These are phyloP conservation scores for Linnemannia schmuckeri DNA, from an alignment of 192 early-diverging fungal species.

Conservation along the genomic window DNA sequence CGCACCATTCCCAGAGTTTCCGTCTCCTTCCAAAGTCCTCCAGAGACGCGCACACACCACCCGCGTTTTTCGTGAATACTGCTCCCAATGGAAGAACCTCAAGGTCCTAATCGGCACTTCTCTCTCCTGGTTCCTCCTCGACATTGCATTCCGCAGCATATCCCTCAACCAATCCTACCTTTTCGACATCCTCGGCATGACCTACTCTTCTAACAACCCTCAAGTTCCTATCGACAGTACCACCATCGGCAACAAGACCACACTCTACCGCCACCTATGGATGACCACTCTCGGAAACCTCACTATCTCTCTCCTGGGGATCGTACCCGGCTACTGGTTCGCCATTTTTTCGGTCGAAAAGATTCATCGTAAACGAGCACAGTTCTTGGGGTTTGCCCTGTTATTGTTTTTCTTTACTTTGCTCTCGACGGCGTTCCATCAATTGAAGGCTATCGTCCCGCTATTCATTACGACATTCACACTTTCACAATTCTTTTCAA, in stretches of 20 bases:
- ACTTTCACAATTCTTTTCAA: constrained; percentile 63
- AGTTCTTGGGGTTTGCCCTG: constrained; percentile 83
- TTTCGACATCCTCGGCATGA: constrained; percentile 70
- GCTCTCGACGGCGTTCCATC: constrained; percentile 16
- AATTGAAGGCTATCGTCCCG: constrained; percentile 57
- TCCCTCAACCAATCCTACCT: constrained; percentile 74
- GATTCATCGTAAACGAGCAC: constrained; percentile 88
- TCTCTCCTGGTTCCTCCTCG: constrained; percentile 79
- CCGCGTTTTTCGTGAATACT: constrained; percentile 75
- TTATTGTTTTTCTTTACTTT: constrained; percentile 79
- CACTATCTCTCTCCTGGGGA: constrained; percentile 85
- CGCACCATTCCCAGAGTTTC: constrained; percentile 52
- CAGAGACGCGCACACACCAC: constrained; percentile 37
- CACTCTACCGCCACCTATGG: constrained; percentile 52
- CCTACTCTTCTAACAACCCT: neutral
- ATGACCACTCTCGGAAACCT: constrained; percentile 86
- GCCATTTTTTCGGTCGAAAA: constrained; percentile 86
- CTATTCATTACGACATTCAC: constrained; percentile 62
- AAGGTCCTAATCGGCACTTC: constrained; percentile 81
- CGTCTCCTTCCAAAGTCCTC: constrained; percentile 44
- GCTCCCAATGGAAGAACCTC: constrained; percentile 79
- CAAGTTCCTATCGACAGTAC: neutral
- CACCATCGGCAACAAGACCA: constrained; percentile 34
- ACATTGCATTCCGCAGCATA: constrained; percentile 78
- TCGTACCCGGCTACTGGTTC: constrained; percentile 95